Conservation (phyloP, 2,329 filamentous ascomycete genomes). For the Hymenoscyphus salicellus region DNA sequence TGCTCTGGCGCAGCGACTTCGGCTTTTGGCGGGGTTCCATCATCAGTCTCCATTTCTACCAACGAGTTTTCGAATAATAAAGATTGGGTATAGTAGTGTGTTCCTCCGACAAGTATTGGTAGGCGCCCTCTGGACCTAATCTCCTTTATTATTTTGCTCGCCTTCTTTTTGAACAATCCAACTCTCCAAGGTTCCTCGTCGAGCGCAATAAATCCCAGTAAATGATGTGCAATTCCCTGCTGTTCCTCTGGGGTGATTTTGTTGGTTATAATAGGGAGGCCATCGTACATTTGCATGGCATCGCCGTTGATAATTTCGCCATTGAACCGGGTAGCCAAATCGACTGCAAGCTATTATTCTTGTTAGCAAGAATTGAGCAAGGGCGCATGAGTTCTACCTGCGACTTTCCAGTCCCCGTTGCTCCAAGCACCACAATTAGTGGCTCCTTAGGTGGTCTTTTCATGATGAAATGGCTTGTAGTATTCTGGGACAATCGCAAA, state of each 20-base stretch:
- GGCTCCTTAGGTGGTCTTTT: constrained; percentile 49
- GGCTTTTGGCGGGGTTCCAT: constrained; percentile 30
- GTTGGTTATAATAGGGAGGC: constrained; percentile 92
- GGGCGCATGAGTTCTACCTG: constrained; percentile 53
- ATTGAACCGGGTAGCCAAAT: constrained; percentile 76
- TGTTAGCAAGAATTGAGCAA: constrained; percentile 13
- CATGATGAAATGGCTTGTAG: constrained; percentile 19
- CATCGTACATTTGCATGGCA: constrained; percentile 95
- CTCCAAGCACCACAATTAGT: constrained; percentile 78
- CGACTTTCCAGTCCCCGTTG: constrained; percentile 91
- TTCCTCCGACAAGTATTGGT: constrained; percentile 89
- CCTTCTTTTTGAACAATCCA: constrained; percentile 69
- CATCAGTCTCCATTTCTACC: constrained; percentile 41
- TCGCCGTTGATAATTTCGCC: constrained; percentile 97
- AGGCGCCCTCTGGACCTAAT: constrained; percentile 75
- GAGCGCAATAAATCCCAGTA: constrained; percentile 75
- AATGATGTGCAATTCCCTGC: constrained; percentile 79
- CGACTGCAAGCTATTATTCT: constrained; percentile 60
- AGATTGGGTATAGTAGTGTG: constrained; percentile 91
- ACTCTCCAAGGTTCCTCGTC: constrained; percentile 82
- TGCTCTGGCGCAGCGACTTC: constrained; percentile 38
- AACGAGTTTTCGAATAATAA: constrained; percentile 76
- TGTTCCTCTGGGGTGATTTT: constrained; percentile 76
- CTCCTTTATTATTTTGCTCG: constrained; percentile 66
- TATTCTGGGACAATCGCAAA: neutral